phyloP scores from a whole-genome alignment of 331 rosid species.

The Dryas integrifolia region DNA sequence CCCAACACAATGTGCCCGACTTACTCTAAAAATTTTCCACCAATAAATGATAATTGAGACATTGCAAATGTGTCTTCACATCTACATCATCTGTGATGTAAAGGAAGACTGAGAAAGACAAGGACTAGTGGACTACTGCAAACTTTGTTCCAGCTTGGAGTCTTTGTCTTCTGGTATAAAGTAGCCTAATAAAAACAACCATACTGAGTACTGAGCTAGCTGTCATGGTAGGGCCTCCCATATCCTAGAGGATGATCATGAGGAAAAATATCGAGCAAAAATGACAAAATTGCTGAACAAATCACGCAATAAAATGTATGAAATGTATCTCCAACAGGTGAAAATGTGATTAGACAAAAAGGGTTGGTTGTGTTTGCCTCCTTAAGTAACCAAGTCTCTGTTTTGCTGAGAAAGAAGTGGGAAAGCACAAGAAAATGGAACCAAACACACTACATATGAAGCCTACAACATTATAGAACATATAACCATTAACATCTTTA shows the following conservation, averaged over 20 bases:
- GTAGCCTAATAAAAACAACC: neutral
- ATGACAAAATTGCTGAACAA: conserved; percentile 11
- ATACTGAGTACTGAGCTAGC: neutral
- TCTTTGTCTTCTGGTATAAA: conserved; percentile 1
- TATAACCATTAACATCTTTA: neutral
- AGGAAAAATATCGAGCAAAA: conserved; percentile 7
- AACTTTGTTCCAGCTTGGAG: conserved; percentile 3
- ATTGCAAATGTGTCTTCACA: too few species aligned
- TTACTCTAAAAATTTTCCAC: too few species aligned
- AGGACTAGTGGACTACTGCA: neutral
- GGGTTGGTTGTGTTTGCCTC: neutral
- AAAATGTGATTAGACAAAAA: too few species aligned
- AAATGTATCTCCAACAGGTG: too few species aligned
- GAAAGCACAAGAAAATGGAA: conserved; percentile 5
- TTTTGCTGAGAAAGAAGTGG: neutral
- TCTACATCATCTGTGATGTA: neutral
- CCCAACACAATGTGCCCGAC: too few species aligned
- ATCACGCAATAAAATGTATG: neutral
- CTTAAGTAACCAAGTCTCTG: neutral
- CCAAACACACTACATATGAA: neutral
- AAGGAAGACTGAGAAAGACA: conserved; percentile 1
- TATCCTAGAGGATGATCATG: neutral
- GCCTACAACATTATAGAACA: too few species aligned
- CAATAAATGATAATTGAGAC: too few species aligned
- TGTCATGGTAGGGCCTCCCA: neutral